phyloP scores from a whole-genome alignment of 805 yeast genomes.

The Candida xyloterini region DNA sequence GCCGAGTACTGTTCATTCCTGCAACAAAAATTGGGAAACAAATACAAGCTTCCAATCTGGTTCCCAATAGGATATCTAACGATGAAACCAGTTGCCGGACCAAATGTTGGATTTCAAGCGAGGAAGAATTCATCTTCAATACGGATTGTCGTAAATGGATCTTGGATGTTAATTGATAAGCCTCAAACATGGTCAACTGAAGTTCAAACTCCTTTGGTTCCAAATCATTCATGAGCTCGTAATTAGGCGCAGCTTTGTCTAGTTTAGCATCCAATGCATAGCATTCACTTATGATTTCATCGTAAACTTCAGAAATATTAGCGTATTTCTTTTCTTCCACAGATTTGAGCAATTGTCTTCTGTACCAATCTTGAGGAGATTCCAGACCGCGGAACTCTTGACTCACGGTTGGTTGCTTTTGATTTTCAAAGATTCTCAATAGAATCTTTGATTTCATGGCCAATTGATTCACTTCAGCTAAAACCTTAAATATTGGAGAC shows the following conservation, averaged over 20 bases:
- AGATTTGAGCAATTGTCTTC: slow-evolving; percentile 17
- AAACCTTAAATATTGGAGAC: slow-evolving; percentile 59
- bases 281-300: slow-evolving; percentile 34
- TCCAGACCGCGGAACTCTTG: slow-evolving; percentile 4
- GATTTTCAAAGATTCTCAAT: slow-evolving; percentile 17
- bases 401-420: background rate
- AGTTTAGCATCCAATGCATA: slow-evolving; percentile 48
- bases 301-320: slow-evolving; percentile 34
- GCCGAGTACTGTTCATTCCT: slow-evolving; percentile 61
- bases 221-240: slow-evolving; percentile 38
- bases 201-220: slow-evolving; percentile 52
- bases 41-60: slow-evolving; percentile 67
- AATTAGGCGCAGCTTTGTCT: slow-evolving; percentile 50
- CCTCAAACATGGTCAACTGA: slow-evolving; percentile 69
- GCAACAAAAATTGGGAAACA: slow-evolving; percentile 79
- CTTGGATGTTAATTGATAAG: slow-evolving; percentile 65
- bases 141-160: slow-evolving; percentile 68
- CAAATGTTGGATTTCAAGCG: slow-evolving; percentile 60
- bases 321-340: slow-evolving; percentile 16
- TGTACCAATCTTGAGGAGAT: slow-evolving; percentile 18
- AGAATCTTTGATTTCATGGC: slow-evolving; percentile 49
- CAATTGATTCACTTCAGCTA: slow-evolving; percentile 66
- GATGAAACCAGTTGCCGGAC: slow-evolving; percentile 52
- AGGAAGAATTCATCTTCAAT: slow-evolving; percentile 54
- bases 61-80: slow-evolving; percentile 58